A percentile compares a stretch with the other conserved stretches of the same genome.
Evolutionary conservation across 2,329 filamentous ascomycete species (phyloP).

Genomic region (Penicillium rolfsii): DNA sequence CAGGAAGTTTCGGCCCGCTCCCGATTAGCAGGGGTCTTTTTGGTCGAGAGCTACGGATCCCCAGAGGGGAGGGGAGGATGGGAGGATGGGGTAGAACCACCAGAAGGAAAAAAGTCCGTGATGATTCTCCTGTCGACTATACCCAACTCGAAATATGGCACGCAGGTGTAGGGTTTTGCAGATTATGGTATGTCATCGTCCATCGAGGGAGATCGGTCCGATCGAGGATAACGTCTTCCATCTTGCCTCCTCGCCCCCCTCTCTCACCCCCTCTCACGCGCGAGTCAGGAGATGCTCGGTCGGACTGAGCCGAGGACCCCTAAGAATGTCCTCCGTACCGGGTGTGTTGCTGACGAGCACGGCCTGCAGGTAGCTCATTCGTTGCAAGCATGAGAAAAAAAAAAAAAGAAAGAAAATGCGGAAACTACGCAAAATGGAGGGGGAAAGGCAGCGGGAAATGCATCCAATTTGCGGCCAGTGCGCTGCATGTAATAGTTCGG

Average conservation of each 20-base stretch:
- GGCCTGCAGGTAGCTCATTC: not conserved
- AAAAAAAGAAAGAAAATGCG: not conserved
- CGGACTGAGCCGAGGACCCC: not conserved
- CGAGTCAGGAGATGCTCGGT: constrained; percentile 3
- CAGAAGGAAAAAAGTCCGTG: too few relatives aligned
- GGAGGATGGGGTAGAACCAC: not conserved
- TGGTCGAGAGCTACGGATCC: constrained; percentile 3
- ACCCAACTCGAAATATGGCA: not conserved
- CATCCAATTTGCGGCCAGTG: constrained; percentile 34
- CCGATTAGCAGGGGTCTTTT: constrained; percentile 17
- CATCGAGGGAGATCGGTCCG: constrained; percentile 1
- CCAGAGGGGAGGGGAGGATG: not conserved
- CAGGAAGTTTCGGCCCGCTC: constrained; percentile 33
- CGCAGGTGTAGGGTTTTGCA: not conserved
- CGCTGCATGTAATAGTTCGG: constrained; percentile 34
- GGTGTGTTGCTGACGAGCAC: not conserved
- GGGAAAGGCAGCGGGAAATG: constrained; percentile 30
- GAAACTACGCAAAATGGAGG: not conserved
- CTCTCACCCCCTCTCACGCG: not conserved
- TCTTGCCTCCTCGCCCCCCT: not conserved
- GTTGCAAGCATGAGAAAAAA: not conserved
- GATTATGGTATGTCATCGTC: not conserved
- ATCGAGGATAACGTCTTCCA: not conserved
- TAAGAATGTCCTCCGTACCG: too few relatives aligned
- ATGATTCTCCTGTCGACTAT: not conserved